Evolutionary conservation across 2,329 filamentous ascomycete species (phyloP).

Genomic region (Diaporthe sp.): DNA sequence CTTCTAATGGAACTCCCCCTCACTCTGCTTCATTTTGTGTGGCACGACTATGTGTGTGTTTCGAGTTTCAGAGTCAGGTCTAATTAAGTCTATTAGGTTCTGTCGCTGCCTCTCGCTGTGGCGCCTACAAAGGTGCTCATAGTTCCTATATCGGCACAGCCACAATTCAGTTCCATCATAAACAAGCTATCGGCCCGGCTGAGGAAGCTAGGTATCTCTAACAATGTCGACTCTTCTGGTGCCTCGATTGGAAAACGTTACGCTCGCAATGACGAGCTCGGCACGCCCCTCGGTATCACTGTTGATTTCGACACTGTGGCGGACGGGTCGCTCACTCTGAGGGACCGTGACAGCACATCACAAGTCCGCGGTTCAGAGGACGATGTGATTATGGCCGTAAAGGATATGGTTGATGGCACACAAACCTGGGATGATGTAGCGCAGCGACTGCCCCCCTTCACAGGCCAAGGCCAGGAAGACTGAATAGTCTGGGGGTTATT

Average conservation of each 20-base stretch:
- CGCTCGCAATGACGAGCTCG: constrained; percentile 93
- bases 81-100: constrained; percentile 55
- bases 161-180: constrained; percentile 83
- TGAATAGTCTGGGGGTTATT: no score
- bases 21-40: not conserved
- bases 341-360: constrained; percentile 90
- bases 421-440: constrained; percentile 79
- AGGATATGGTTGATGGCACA: constrained; percentile 58
- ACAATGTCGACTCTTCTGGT: constrained; percentile 88
- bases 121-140: constrained; percentile 97
- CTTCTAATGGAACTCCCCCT: no score
- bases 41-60: not conserved
- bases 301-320: constrained; percentile 96
- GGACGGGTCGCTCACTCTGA: constrained; percentile 86
- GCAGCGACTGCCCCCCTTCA: constrained; percentile 59
- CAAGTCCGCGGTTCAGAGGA: constrained; percentile 89
- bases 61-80: constrained; percentile 35
- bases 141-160: constrained; percentile 86
- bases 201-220: constrained; percentile 82
- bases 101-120: constrained; percentile 71
- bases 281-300: constrained; percentile 93
- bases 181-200: constrained; percentile 81
- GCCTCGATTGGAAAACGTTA: constrained; percentile 96
- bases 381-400: constrained; percentile 83
- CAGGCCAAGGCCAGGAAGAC: no score